Evolutionary conservation across 2,329 filamentous ascomycete species (phyloP), one percentile per base, ranked within the genome.

Genomic region (Aspergillus caelatus): DNA sequence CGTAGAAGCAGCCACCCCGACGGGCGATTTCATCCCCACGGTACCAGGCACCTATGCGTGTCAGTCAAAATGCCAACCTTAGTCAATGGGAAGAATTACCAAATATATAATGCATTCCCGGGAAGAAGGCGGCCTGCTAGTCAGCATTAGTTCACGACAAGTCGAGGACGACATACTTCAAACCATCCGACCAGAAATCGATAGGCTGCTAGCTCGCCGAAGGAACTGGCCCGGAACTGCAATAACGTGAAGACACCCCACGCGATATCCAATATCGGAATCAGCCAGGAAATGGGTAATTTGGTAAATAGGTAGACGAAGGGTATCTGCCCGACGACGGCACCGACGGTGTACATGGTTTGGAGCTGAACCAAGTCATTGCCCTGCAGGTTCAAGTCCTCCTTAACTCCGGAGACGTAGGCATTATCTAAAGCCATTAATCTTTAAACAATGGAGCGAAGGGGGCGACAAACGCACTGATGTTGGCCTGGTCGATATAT

Each of bases 161-260:
- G 6, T 16, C 7, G 34, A 7, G 34, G 34, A 8, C 5, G 14
- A 16, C 34, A 36, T 16, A 36, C 34, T 16, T 87, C 84, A 62
- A 87, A 86, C 70, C 81, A 81, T 0, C 84, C 84, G 3, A 87
- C 82, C 1, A 86, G 64, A 61, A 88, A 87, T 2, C 85, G 78
- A 69, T 85, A 85, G 0, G 82, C 82, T 53, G 81, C 81, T 10
- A 86, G 62, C 58, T 87, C 85, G 0, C 80, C 78, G 65, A 80
- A 86, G 2, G 79, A 76, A 2, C 78, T 74, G 0, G 81, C 81
- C 6, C 84, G 81, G 60, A 82, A 86, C 62, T 87, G 84, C 3
- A 87, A 74, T 10, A 88, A 77, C 0, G 85, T 88, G 63, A 88
- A 85, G 19, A 87, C 72, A 0, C 84, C 85, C 86, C 86, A 88